Percentiles rank a stretch among this genome's conserved stretches.
These are phyloP conservation scores for Diaporthe sp. DNA, from an alignment of 2,329 filamentous ascomycete species.

Conservation along the genomic window DNA sequence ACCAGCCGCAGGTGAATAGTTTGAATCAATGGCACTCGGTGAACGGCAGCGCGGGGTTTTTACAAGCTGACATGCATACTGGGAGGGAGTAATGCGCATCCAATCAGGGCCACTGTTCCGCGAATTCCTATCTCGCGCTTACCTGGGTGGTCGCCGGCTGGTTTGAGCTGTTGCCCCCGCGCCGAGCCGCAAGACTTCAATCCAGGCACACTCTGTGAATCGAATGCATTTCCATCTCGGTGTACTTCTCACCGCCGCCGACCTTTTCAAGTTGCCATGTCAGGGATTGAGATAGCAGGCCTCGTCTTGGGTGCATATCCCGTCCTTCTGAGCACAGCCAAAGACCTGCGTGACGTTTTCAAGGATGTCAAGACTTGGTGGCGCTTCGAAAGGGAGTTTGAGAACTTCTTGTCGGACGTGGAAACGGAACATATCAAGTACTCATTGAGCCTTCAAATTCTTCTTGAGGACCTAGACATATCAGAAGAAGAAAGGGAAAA, in stretches of 20 bases:
- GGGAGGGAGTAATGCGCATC: too few species aligned
- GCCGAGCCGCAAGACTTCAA: background rate
- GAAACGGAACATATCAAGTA: background rate
- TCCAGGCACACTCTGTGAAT: background rate
- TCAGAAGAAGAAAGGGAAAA: background rate
- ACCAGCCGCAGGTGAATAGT: too few species aligned
- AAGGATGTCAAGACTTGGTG: conserved; percentile 3
- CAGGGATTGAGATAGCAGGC: background rate
- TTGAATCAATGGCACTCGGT: too few species aligned
- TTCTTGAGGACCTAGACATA: background rate
- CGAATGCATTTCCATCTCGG: background rate
- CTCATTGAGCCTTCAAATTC: background rate
- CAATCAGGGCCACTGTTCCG: too few species aligned
- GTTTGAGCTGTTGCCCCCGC: too few species aligned
- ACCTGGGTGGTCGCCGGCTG: too few species aligned
- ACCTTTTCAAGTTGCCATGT: background rate
- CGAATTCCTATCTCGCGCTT: too few species aligned
- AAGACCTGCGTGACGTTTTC: background rate
- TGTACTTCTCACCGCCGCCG: background rate
- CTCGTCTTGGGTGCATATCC: background rate
- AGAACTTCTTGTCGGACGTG: background rate
- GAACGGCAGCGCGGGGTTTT: too few species aligned
- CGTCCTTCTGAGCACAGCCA: background rate
- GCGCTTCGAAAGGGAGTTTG: conserved; percentile 1
- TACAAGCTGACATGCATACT: too few species aligned